A percentile compares a stretch with the other conserved stretches of the same genome.
These are phyloP conservation scores for Emergomyces pasteurianus DNA, from an alignment of 2,329 filamentous ascomycete species.

Conservation along the genomic window DNA sequence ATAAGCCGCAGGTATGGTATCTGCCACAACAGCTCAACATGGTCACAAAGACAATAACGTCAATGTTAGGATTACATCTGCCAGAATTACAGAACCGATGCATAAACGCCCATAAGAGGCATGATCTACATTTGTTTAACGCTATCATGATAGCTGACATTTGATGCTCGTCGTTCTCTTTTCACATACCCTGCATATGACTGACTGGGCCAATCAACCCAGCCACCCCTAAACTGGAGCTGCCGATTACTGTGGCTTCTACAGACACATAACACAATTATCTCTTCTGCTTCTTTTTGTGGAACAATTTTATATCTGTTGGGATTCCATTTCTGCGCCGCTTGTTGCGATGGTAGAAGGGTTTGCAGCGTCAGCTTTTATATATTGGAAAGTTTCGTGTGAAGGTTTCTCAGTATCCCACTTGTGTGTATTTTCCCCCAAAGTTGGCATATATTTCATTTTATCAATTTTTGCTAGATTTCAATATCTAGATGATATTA, in stretches of 20 bases:
- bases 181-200: not conserved
- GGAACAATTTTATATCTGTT: not conserved
- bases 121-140: not conserved
- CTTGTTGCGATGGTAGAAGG: not conserved
- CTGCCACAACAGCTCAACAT: not conserved
- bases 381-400: not conserved
- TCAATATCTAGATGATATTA: not conserved
- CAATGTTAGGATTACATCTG: not conserved
- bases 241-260: not conserved
- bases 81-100: not conserved
- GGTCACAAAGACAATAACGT: not conserved
- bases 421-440: not conserved
- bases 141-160: not conserved
- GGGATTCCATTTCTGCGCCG: not conserved
- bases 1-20: not conserved
- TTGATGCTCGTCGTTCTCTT: not conserved
- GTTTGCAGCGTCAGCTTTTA: not conserved
- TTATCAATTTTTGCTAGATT: not conserved
- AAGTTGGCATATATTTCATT: not conserved
- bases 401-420: not conserved
- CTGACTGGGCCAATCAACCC: not conserved
- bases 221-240: not conserved
- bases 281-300: not conserved
- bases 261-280: not conserved
- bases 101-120: not conserved